Base-by-base conservation (phyloP, 176 grass and related monocot genomes). In the Pharus latifolius region DNA sequence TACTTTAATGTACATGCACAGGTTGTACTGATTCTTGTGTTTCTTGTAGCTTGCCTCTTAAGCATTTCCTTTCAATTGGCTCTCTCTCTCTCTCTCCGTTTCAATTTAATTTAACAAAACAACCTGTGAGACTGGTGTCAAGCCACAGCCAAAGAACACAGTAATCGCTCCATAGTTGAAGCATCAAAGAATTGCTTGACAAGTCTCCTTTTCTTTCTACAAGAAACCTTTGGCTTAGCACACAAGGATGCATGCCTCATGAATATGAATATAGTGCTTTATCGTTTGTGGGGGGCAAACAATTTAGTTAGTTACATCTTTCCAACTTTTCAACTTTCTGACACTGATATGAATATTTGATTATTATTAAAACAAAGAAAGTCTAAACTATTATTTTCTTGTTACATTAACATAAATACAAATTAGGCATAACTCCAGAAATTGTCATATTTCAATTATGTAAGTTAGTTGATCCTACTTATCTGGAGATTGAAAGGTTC, bases 211-310 rank as follows among this genome's bases (percentile, higher is more conserved):
- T 11, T 65, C 40, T 78, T 40, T 48, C 75, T 6, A 28, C 0
- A 68, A 78, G 75, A 48, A 49, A 59, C 42, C 63, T 68, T 29
- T 68, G 64, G 75, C 75, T 68, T 78, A 67, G 63, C 20, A 38
- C 29, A 29, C 52, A 78, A 78, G 63, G 52, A 68, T 59, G n/a
- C n/a, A n/a, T 33, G 52, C 52, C n/a, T 19, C 52, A 78, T 40
- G 75, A 49, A 58, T 69, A 68, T 13, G 9, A 38, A 38, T 38
- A 78, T 69, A 25, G 56, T 67, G n/a, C 56, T 35, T 14, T 24
- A 18, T 67, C n/a, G n/a, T n/a, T 27, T 59, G 26, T 67, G 45
- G 29, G 44, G 29, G 27, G 61, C 22, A 67, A 31, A 24, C 42
- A 33, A 22, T 19, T 22, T 58, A 44, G 63, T 49, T 56, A 56